These are phyloP conservation scores for Hyphodiscus sp. DNA, from an alignment of 2,329 filamentous ascomycete species.

Conservation along the genomic window DNA sequence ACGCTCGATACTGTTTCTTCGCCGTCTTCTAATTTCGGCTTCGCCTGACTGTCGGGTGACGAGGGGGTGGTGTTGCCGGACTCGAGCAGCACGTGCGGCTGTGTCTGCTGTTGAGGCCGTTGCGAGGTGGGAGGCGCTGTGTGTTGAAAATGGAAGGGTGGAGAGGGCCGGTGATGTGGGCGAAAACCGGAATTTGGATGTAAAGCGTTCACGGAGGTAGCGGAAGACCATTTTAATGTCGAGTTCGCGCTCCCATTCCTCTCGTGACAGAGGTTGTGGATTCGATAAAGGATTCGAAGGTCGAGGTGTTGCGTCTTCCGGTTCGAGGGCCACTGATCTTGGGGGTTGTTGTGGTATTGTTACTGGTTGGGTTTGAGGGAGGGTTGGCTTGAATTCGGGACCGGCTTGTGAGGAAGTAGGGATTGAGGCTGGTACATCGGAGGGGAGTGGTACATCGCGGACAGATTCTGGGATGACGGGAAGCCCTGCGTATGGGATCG, in stretches of 20 bases:
- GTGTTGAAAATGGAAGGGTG: slow-evolving; percentile 26
- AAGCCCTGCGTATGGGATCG: slow-evolving; percentile 73
- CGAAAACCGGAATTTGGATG: slow-evolving; percentile 37
- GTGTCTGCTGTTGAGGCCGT: slow-evolving; percentile 53
- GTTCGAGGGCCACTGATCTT: slow-evolving; percentile 9
- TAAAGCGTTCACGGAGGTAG: slow-evolving; percentile 73
- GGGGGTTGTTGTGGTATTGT: slow-evolving; percentile 11
- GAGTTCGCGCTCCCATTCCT: slow-evolving; percentile 82
- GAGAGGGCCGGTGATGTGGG: slow-evolving; percentile 32
- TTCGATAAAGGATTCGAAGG: slow-evolving; percentile 14
- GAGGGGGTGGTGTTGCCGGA: slow-evolving; percentile 83
- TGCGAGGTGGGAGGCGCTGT: slow-evolving; percentile 40
- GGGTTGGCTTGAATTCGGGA: slow-evolving; percentile 25
- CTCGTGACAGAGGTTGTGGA: slow-evolving; percentile 17
- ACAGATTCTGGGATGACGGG: slow-evolving; percentile 53
- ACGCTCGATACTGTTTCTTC: slow-evolving; percentile 31
- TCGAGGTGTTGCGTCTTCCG: slow-evolving; percentile 21
- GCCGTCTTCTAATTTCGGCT: slow-evolving; percentile 13
- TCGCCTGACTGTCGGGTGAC: slow-evolving; percentile 47
- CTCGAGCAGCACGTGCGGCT: slow-evolving; percentile 72
- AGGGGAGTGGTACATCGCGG: slow-evolving; percentile 19
- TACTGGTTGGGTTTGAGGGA: slow-evolving; percentile 19
- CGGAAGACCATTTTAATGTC: slow-evolving; percentile 89
- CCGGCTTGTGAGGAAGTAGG: slow-evolving; percentile 6
- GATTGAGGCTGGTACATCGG: background rate